phyloP scores from a whole-genome alignment of 345 rosid species.

The Hibiscus syriacus region DNA sequence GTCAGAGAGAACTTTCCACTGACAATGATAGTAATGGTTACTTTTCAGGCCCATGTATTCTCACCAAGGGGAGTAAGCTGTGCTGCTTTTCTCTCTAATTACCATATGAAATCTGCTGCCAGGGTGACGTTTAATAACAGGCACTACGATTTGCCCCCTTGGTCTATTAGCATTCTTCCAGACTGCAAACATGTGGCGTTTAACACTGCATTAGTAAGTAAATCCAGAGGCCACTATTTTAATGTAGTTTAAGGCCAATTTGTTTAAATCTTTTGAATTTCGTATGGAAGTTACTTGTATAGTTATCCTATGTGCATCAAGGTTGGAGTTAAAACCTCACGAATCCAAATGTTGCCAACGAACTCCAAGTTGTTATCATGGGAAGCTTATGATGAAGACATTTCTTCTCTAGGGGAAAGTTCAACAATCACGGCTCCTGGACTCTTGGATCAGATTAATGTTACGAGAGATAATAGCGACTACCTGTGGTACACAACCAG shows the following conservation, averaged over 20 bases:
- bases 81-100: slow-evolving; percentile 83
- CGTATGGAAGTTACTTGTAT: background rate
- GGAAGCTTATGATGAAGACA: slow-evolving; percentile 63
- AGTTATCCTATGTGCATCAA: slow-evolving; percentile 17
- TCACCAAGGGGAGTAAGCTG: slow-evolving; percentile 52
- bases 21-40: background rate
- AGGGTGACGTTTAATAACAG: slow-evolving; percentile 51
- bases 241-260: background rate
- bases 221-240: background rate
- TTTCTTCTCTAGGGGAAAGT: slow-evolving; percentile 49
- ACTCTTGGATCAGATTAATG: slow-evolving; percentile 77
- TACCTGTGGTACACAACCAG: slow-evolving; percentile 92
- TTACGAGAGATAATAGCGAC: slow-evolving; percentile 88
- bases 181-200: slow-evolving; percentile 68
- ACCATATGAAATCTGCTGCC: slow-evolving; percentile 46
- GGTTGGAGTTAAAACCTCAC: slow-evolving; percentile 58
- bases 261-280: background rate
- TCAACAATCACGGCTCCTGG: slow-evolving; percentile 53
- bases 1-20: background rate
- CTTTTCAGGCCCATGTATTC: slow-evolving; percentile 73
- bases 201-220: slow-evolving; percentile 64
- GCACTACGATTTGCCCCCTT: slow-evolving; percentile 70
- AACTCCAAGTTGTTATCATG: slow-evolving; percentile 48
- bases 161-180: slow-evolving; percentile 95
- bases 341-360: slow-evolving; percentile 58